These are phyloP conservation scores for Rhytidiadelphus loreus DNA, from an alignment of 225 moss, liverwort and hornwort species.

Conservation along the genomic window DNA sequence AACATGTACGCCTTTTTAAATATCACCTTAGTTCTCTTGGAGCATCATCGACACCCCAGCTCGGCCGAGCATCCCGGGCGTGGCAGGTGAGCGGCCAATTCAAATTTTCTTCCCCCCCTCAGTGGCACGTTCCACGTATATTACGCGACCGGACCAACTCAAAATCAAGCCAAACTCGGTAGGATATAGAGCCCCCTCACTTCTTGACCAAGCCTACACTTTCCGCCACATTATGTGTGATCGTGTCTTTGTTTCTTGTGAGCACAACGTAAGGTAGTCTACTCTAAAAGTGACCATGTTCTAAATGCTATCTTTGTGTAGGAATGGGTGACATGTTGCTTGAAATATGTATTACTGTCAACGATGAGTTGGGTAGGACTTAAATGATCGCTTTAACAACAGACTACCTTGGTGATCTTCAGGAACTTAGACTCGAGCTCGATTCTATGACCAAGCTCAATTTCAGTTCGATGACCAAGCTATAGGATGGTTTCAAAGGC, in stretches of 20 bases:
- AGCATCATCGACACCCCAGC: rapidly evolving
- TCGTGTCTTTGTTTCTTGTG: not conserved
- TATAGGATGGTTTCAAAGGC: too few species aligned
- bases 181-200: rapidly evolving
- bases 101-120: not conserved
- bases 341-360: too few species aligned
- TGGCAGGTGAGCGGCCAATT: not conserved
- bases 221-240: not conserved
- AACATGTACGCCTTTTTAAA: too few species aligned
- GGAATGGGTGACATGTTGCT: too few species aligned
- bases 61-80: rapidly evolving
- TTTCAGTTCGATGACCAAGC: not conserved
- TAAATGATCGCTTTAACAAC: too few species aligned
- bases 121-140: rapidly evolving
- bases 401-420: too few species aligned
- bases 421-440: too few species aligned
- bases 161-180: rapidly evolving
- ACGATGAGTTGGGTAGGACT: too few species aligned
- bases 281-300: too few species aligned
- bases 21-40: rapidly evolving
- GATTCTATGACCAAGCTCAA: not conserved
- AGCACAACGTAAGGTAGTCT: too few species aligned
- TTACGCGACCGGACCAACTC: rapidly evolving
- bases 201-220: not conserved
- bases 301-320: too few species aligned